phyloP scores from a whole-genome alignment of 768 basidiomycete genomes.

The Paxillus rubicundulus region DNA sequence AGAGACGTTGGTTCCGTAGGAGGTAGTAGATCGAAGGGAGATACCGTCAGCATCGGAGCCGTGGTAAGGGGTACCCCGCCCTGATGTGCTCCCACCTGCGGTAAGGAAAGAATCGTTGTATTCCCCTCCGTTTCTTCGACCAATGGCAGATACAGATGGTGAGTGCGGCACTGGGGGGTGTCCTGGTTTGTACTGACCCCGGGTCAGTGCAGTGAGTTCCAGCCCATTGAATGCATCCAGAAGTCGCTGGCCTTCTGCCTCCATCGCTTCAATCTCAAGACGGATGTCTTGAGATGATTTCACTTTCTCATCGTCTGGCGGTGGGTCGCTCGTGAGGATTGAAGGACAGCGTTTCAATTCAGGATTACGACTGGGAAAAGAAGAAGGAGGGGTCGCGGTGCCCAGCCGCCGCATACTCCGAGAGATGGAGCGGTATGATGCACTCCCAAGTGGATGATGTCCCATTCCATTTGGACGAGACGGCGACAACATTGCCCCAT shows the following conservation, averaged over 20 bases:
- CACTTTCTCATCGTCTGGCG: constrained; percentile 53
- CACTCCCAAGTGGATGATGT: constrained; percentile 16
- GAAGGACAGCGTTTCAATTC: constrained; percentile 38
- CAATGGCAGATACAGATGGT: constrained; percentile 27
- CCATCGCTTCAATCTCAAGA: constrained; percentile 63
- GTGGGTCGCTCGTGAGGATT: constrained; percentile 33
- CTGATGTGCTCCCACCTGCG: constrained; percentile 25
- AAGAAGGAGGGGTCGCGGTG: constrained; percentile 52
- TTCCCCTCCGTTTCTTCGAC: constrained; percentile 27
- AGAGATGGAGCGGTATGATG: constrained; percentile 41
- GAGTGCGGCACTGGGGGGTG: constrained; percentile 26
- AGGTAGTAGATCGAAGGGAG: constrained; percentile 55
- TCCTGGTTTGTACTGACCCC: constrained; percentile 25
- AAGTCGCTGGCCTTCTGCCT: constrained; percentile 66
- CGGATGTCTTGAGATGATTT: constrained; percentile 63
- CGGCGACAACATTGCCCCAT: constrained; percentile 43
- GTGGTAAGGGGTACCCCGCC: constrained; percentile 30
- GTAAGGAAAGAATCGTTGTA: constrained; percentile 24
- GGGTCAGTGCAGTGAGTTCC: constrained; percentile 64
- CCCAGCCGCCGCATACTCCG: constrained; percentile 46
- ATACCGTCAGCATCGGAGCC: constrained; percentile 45
- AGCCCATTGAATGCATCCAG: constrained; percentile 81
- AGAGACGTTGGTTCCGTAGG: constrained; percentile 48
- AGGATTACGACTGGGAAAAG: constrained; percentile 38
- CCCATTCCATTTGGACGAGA: constrained; percentile 34